Evolutionary conservation across 306 rosid species (phyloP).

Genomic region (Quercus alba): DNA sequence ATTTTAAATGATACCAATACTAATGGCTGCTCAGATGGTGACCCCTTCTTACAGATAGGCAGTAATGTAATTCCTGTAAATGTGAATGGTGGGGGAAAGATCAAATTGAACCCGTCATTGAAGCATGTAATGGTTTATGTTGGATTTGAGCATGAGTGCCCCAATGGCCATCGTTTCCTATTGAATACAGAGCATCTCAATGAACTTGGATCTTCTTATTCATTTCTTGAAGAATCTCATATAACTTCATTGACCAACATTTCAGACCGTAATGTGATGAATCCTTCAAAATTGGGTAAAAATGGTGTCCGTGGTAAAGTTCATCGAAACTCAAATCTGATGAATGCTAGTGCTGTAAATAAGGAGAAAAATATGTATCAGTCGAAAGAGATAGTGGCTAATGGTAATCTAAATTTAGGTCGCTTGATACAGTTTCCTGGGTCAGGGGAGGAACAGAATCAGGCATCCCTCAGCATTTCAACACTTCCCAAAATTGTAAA

Average conservation of each 20-base stretch:
- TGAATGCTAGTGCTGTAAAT: slow-evolving; percentile 33
- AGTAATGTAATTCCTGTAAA: slow-evolving; percentile 68
- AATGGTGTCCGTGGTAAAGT: slow-evolving; percentile 49
- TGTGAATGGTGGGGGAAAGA: slow-evolving; percentile 51
- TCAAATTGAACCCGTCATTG: slow-evolving; percentile 34
- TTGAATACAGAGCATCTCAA: slow-evolving; percentile 68
- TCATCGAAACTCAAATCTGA: slow-evolving; percentile 49
- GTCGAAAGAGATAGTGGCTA: slow-evolving; percentile 45
- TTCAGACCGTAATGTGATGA: slow-evolving; percentile 30
- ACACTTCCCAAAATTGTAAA: slow-evolving; percentile 34
- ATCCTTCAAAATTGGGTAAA: slow-evolving; percentile 44
- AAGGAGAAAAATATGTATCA: slow-evolving; percentile 48
- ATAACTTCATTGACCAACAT: slow-evolving; percentile 36
- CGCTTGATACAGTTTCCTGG: slow-evolving; percentile 31
- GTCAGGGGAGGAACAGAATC: slow-evolving; percentile 40
- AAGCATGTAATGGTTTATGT: slow-evolving; percentile 55
- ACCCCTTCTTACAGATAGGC: slow-evolving; percentile 70
- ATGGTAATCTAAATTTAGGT: slow-evolving; percentile 39
- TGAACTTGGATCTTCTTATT: slow-evolving; percentile 62
- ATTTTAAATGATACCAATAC: slow-evolving; percentile 27
- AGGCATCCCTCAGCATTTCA: slow-evolving; percentile 32
- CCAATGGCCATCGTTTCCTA: slow-evolving; percentile 89
- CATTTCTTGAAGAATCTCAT: slow-evolving; percentile 56
- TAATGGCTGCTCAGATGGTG: slow-evolving; percentile 31
- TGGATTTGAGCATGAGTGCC: slow-evolving; percentile 96